These are phyloP conservation scores for Taphrina wiesneri DNA, from an alignment of 1,139 yeast species.

Conservation along the genomic window DNA sequence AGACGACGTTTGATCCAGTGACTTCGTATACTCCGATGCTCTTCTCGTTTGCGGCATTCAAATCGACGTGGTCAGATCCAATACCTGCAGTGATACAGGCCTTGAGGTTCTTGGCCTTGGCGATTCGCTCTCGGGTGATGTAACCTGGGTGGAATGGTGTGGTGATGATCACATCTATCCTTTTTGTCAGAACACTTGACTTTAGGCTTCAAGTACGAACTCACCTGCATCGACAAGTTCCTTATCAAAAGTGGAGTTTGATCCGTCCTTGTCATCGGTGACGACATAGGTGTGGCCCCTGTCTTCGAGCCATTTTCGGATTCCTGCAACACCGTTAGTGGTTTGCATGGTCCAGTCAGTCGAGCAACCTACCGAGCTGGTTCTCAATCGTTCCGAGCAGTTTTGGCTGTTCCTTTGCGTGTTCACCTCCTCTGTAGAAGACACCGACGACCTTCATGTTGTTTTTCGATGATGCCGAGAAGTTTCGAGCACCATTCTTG, in stretches of 20 bases:
- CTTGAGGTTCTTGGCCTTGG: slow-evolving; percentile 71
- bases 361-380: slow-evolving; percentile 57
- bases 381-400: slow-evolving; percentile 73
- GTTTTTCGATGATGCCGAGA: slow-evolving; percentile 23
- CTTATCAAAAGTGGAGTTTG: slow-evolving; percentile 59
- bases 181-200: neutral
- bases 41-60: slow-evolving; percentile 66
- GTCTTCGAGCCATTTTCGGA: slow-evolving; percentile 62
- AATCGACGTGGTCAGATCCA: slow-evolving; percentile 79
- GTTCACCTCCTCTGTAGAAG: slow-evolving; percentile 52
- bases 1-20: slow-evolving; percentile 76
- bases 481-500: slow-evolving; percentile 18
- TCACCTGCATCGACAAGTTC: slow-evolving; percentile 60
- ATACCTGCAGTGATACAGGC: slow-evolving; percentile 78
- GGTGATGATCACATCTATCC: slow-evolving; percentile 64
- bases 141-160: slow-evolving; percentile 86
- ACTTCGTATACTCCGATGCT: slow-evolving; percentile 72
- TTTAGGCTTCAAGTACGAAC: neutral
- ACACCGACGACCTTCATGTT: slow-evolving; percentile 53
- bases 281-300: slow-evolving; percentile 69
- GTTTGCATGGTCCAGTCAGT: neutral
- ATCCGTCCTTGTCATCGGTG: slow-evolving; percentile 72
- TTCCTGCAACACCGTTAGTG: neutral
- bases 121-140: slow-evolving; percentile 65
- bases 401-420: slow-evolving; percentile 61